Evolutionary conservation across 2,329 filamentous ascomycete species (phyloP), one percentile per base, ranked within the genome.

Genomic region (Cladophialophora chaetospira): DNA sequence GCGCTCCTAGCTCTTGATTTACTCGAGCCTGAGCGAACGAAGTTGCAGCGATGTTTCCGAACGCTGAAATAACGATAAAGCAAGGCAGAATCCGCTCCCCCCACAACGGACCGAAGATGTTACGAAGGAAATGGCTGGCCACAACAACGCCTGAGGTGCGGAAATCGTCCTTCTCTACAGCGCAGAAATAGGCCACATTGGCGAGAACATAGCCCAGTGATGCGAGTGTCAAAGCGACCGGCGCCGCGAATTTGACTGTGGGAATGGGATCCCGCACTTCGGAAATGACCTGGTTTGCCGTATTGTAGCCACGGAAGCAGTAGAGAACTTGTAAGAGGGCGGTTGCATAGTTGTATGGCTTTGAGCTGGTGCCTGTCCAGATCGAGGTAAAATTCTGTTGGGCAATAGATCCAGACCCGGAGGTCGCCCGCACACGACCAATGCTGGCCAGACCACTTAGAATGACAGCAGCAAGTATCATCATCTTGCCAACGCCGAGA

Each of bases 1-100:
- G 86, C 65, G 87, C 87, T 1, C 83, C 87, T 38, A 89, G 74
- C 67, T 89, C 86, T 57, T 76, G 73, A 42, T 84, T 84, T 17
- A 84, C 76, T 60, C 79, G 72, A 1, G 80, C 74, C 3, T 79
- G 76, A 0, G 79, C 81, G 58, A 61, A 84, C 0, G 81, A 83
- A 69, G 79, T 80, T n/a, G 81, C 78, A 6, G 83, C 72, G 36
- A 84, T 77, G 63, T 84, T 83, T 0, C 81, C 81, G 47, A 84
- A 72, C n/a, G 75, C 78, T 2, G 77, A 81, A 25, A 84, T 68
- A 6, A 81, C 79, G 10, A 82, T 71, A 35, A 84, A 44, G 71
- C 8, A 68, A 64, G 72, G 72, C 0, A 80, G 69, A 0, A 76
- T 72, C 15, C 73, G 72, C 46, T 75, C 75, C 1, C 70, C 73